Evolutionary conservation across 2,329 filamentous ascomycete species (phyloP).

Genomic region (Sordariomycetes sp.): DNA sequence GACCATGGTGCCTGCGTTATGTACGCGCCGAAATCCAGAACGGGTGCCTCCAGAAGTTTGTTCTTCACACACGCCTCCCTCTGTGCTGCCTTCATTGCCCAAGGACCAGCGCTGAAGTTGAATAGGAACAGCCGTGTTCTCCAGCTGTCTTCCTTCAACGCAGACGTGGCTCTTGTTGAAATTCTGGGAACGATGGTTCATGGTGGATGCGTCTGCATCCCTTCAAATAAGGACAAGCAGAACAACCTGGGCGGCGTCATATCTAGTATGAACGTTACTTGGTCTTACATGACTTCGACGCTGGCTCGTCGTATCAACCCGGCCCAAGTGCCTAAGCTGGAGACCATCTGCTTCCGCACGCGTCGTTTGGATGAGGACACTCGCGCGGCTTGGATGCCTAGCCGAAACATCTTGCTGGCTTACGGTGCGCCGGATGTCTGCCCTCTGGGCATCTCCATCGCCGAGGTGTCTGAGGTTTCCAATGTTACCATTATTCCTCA

Average conservation of each 20-base stretch:
- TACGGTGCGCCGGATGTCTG: conserved; percentile 44
- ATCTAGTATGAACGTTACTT: conserved; percentile 38
- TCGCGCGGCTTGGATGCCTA: conserved; percentile 34
- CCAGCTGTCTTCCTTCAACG: conserved; percentile 44
- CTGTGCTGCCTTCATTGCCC: conserved; percentile 41
- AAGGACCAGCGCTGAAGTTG: conserved; percentile 40
- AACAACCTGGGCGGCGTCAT: conserved; percentile 41
- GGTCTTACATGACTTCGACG: conserved; percentile 48
- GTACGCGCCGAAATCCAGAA: conserved; percentile 46
- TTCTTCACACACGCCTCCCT: conserved; percentile 53
- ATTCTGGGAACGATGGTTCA: conserved; percentile 41
- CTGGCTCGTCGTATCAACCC: conserved; percentile 39
- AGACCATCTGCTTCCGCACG: conserved; percentile 36
- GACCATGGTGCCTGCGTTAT: conserved; percentile 50
- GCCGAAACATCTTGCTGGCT: conserved; percentile 35
- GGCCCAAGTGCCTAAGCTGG: conserved; percentile 23
- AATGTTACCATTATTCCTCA: conserved; percentile 33
- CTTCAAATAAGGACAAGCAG: conserved; percentile 37
- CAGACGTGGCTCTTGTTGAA: conserved; percentile 43
- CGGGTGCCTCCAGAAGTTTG: conserved; percentile 37
- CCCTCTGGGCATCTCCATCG: conserved; percentile 39
- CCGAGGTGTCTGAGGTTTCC: conserved; percentile 26
- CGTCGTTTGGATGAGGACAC: conserved; percentile 40
- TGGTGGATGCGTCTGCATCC: conserved; percentile 52
- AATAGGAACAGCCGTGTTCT: conserved; percentile 43